Conservation (phyloP, 306 rosid species). For the Sicyos edulis region DNA sequence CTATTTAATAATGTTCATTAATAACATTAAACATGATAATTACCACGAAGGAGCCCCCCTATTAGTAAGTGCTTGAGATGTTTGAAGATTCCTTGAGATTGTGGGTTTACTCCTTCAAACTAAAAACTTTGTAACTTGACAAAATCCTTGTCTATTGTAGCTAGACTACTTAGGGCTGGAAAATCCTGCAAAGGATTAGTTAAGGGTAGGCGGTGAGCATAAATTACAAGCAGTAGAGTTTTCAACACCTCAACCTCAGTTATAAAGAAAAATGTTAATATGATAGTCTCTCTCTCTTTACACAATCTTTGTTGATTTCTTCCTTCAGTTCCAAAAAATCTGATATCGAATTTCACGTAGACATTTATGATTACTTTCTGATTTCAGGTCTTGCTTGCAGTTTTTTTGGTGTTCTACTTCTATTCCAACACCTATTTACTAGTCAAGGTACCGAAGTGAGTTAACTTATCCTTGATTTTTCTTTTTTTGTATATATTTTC, state of each 20-base stretch:
- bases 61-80: background rate
- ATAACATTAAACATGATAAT: background rate
- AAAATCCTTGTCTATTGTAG: background rate
- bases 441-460: constrained; percentile 46
- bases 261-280: background rate
- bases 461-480: constrained; percentile 19
- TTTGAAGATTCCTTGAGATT: background rate
- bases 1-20: background rate
- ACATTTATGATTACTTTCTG: constrained; percentile 23
- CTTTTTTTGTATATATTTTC: background rate
- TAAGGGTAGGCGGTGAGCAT: background rate
- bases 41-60: background rate
- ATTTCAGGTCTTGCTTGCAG: constrained; percentile 77
- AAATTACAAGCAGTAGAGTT: background rate
- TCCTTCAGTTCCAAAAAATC: background rate
- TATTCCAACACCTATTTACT: constrained; percentile 50
- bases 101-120: background rate
- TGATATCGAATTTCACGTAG: background rate
- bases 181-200: background rate
- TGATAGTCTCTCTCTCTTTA: background rate
- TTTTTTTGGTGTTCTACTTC: constrained; percentile 70
- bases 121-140: background rate
- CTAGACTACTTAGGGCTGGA: background rate
- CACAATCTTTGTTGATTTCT: constrained; percentile 7
- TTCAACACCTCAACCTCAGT: background rate